Base-by-base conservation (phyloP, 768 basidiomycete species). In the Cystofilobasidium macerans region DNA sequence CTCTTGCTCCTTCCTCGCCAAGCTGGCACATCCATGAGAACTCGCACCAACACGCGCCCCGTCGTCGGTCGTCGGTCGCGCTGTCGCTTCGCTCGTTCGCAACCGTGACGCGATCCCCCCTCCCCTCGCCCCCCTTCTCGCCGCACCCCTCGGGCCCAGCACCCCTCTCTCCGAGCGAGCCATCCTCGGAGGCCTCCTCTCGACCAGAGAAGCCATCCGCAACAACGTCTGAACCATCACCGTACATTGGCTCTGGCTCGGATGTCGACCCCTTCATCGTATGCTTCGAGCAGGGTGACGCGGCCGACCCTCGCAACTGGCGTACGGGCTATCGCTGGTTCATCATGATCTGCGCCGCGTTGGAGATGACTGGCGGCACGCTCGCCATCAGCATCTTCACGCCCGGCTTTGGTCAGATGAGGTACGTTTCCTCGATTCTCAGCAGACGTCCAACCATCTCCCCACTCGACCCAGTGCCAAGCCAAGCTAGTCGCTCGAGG, bases 331-430 rank as follows among this genome's bases (percentile, higher is more conserved):
- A n/a, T n/a, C 32, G 45, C 33, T 54, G 48, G 59, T 40, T 24
- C 24, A 36, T 60, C 24, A 67, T 67, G 65, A 4, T n/a, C 1
- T 48, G 47, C n/a, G 65, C 48, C 0, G 51, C 59, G 0, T n/a
- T 42, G 26, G 58, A 61, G 36, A 67, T 67, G 65, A 67, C 59
- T 4, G 45, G 59, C 22, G 59, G 59, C 0, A 60, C 60, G 8
- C 51, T 67, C 24, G 58, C 65, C 9, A 67, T 67, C 59, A 35
- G 28, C 33, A 24, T 67, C 20, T 61, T 61, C 51, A 53, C 65
- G 1, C 18, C 48, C 5, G 33, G 57, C 32, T 36, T 58, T n/a
- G n/a, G 6, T 16, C 5, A 3, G 1, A 54, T 54, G 51, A 36
- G 12, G 57, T 38, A 11, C 28, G 26, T 38, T n/a, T 8, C 42